Base-by-base conservation (phyloP, 768 basidiomycete genomes). In the Suillus cothurnatus region DNA sequence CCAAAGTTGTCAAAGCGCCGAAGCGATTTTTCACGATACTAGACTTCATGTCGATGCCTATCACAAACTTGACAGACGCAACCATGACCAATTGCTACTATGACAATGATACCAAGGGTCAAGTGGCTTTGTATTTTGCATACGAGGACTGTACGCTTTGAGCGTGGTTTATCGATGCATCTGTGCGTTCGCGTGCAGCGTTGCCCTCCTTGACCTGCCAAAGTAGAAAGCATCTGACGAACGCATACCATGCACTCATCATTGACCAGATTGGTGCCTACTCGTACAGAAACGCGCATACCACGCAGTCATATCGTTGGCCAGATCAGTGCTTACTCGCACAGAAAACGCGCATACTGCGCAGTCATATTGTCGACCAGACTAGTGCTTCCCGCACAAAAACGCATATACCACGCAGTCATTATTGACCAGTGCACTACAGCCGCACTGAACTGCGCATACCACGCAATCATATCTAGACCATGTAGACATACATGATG, bases 131-230 rank as follows among this genome's bases (percentile, higher is more conserved):
- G 61, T 49, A 23, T 41, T n/a, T 19, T 49, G 64, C 26, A 61
- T n/a, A 64, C 64, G 64, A 64, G 64, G 47, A 52, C 61, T 28
- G 21, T 31, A 28, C 26, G n/a, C 55, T 21, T 23, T 32, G 36
- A 14, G 61, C 43, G 55, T 60, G 49, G 55, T 64, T 17, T 64
- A 52, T 64, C 64, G 64, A 45, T 61, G 62, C 61, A 63, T 52
- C 19, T 14, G 64, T 63, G 61, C 61, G 59, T 63, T 38, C 28
- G 8, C 47, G 49, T 31, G 64, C 64, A 47, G 47, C 61, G 39
- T 38, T 63, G 64, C 34, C 49, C 60, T 63, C 60, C 64, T 64
- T 61, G 23, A 32, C 61, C 36, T 12, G 53, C 53, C 31, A 39
- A 32, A 28, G 21, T 11, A 61, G 32, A 45, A 31, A 53, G 26